Conservation (phyloP, 768 basidiomycete species). For the Termitomyces sp. region DNA sequence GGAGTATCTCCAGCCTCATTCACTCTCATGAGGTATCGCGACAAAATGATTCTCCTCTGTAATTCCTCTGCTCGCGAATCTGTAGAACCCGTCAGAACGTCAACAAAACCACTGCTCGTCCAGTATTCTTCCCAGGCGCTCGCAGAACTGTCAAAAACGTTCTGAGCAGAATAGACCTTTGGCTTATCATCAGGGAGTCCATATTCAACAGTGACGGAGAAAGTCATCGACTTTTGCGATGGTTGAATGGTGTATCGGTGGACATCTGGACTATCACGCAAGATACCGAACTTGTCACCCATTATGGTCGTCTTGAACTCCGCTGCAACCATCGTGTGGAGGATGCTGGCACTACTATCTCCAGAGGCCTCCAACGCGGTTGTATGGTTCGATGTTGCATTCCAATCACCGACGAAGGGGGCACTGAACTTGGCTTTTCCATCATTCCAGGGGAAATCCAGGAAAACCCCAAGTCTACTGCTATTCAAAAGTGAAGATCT, state of each 20-base stretch:
- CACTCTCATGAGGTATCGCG: constrained; percentile 55
- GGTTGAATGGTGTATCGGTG: constrained; percentile 52
- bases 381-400: constrained; percentile 46
- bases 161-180: constrained; percentile 21
- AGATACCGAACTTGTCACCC: constrained; percentile 38
- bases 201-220: constrained; percentile 38
- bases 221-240: constrained; percentile 18
- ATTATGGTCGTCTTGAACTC: constrained; percentile 43
- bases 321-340: constrained; percentile 39
- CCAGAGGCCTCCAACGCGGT: constrained; percentile 31
- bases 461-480: constrained; percentile 43
- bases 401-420: constrained; percentile 57
- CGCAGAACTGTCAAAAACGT: constrained; percentile 34
- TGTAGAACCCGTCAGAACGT: constrained; percentile 46
- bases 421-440: constrained; percentile 54
- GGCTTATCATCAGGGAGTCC: neutral
- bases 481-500: constrained; percentile 37
- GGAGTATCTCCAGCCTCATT: constrained; percentile 58
- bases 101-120: constrained; percentile 49
- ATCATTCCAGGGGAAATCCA: constrained; percentile 65
- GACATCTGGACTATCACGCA: constrained; percentile 38
- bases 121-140: constrained; percentile 47
- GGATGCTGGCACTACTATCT: constrained; percentile 34
- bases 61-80: constrained; percentile 52
- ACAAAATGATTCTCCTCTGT: constrained; percentile 55